phyloP scores from a whole-genome alignment of 2,329 filamentous ascomycete genomes.

The Sporothrix protearum region DNA sequence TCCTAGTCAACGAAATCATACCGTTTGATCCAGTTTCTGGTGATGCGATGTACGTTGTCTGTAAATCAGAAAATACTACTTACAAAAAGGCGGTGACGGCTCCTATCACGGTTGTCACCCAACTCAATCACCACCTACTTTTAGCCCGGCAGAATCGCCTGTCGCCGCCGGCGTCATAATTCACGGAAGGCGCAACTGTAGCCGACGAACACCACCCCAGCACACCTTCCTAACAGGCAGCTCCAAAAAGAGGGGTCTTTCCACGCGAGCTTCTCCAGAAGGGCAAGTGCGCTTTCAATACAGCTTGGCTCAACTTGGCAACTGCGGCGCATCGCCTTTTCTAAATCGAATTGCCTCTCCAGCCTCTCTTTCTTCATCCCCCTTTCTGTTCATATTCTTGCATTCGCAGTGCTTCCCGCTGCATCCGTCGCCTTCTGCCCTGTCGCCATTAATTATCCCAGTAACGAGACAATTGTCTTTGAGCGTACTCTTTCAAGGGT shows the following conservation, averaged over 20 bases:
- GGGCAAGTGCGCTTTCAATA: not conserved
- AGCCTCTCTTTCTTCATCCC: not conserved
- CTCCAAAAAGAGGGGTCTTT: slow-evolving; percentile 13
- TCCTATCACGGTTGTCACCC: not conserved
- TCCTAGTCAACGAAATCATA: not conserved
- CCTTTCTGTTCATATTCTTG: not conserved
- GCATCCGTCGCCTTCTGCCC: not conserved
- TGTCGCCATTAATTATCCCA: not conserved
- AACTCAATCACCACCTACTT: not conserved
- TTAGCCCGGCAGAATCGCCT: not conserved
- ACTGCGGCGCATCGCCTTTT: not conserved
- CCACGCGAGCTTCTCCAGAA: slow-evolving; percentile 11
- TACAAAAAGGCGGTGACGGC: slow-evolving; percentile 15
- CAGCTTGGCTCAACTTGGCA: slow-evolving; percentile 17
- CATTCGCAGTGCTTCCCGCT: not conserved
- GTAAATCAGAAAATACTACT: not conserved
- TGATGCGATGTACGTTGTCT: not conserved
- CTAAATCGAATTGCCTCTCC: slow-evolving; percentile 1
- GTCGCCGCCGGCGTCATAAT: not conserved
- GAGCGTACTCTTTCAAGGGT: not conserved
- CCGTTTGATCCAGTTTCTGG: not conserved
- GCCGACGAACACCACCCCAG: not conserved
- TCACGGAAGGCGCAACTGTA: not conserved
- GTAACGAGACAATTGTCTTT: not conserved
- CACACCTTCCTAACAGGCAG: not conserved